Percentiles rank a stretch among this genome's conserved stretches.
These are phyloP conservation scores for Wickerhamomyces mucosus DNA, from an alignment of 805 yeast genomes.

Conservation along the genomic window DNA sequence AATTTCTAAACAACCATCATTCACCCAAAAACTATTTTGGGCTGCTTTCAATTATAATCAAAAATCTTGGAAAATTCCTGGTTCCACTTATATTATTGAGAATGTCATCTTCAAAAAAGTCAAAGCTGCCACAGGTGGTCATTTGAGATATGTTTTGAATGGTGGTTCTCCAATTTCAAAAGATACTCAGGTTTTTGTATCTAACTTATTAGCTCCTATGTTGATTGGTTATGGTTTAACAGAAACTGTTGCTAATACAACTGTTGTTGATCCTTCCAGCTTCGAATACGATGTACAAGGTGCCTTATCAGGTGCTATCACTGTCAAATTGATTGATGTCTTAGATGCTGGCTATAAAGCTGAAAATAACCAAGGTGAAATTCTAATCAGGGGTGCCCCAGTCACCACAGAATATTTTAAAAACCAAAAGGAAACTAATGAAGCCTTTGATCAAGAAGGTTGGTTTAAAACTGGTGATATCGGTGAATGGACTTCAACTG, in stretches of 20 bases:
- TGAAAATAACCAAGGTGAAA: constrained; percentile 87
- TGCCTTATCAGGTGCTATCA: constrained; percentile 70
- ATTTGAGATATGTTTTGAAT: constrained; percentile 59
- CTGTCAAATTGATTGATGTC: constrained; percentile 85
- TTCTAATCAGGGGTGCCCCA: constrained; percentile 66
- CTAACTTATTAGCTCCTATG: constrained; percentile 74
- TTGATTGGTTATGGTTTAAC: constrained; percentile 94
- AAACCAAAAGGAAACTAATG: constrained; percentile 72
- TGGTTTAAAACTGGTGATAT: constrained; percentile 98
- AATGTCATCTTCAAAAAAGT: constrained; percentile 73
- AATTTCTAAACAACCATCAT: constrained; percentile 52
- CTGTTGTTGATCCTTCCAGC: constrained; percentile 53
- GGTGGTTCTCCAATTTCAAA: constrained; percentile 89
- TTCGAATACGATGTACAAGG: constrained; percentile 77
- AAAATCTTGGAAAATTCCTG: constrained; percentile 63
- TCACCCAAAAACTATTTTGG: constrained; percentile 83
- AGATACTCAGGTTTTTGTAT: constrained; percentile 75
- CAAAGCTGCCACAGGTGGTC: constrained; percentile 92
- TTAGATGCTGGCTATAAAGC: constrained; percentile 88
- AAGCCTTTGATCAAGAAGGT: constrained; percentile 62
- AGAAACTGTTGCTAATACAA: constrained; percentile 87
- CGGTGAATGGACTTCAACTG: constrained; percentile 82
- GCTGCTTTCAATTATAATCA: constrained; percentile 67
- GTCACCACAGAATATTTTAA: constrained; percentile 72
- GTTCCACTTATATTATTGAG: constrained; percentile 56